phyloP scores from a whole-genome alignment of 2,329 filamentous ascomycete species.

The Mycocentrospora acerina region DNA sequence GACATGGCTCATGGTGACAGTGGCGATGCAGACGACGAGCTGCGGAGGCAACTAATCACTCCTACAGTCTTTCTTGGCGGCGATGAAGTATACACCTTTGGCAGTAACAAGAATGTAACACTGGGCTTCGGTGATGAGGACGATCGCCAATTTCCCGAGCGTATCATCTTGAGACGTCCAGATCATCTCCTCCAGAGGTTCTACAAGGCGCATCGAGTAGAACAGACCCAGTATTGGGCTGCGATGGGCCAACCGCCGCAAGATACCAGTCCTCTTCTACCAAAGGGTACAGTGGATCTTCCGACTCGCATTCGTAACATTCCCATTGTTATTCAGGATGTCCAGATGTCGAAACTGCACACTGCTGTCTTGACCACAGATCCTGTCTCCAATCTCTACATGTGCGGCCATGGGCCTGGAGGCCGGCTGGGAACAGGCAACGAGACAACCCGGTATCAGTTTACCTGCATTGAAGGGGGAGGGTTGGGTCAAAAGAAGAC shows the following conservation, averaged over 20 bases:
- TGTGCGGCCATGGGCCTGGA: constrained; percentile 88
- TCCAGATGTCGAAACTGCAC: constrained; percentile 87
- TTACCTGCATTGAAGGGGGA: constrained; percentile 77
- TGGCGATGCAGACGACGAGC: constrained; percentile 46
- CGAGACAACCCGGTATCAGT: constrained; percentile 85
- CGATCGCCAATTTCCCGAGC: constrained; percentile 90
- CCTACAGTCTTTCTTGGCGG: constrained; percentile 54
- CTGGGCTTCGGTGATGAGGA: constrained; percentile 94
- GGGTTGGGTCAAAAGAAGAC: constrained; percentile 73
- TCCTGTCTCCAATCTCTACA: constrained; percentile 84
- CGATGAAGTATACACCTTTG: constrained; percentile 90
- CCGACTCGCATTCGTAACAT: constrained; percentile 72
- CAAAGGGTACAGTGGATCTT: constrained; percentile 55
- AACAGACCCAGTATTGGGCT: constrained; percentile 43
- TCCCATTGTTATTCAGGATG: constrained; percentile 75
- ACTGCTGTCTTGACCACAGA: constrained; percentile 87
- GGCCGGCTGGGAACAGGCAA: constrained; percentile 87
- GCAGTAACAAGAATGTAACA: constrained; percentile 93
- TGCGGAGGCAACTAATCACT: constrained; percentile 26
- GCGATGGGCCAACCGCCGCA: constrained; percentile 35
- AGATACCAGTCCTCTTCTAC: constrained; percentile 26
- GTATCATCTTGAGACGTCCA: constrained; percentile 73
- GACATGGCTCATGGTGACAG: constrained; percentile 44
- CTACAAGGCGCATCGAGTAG: constrained; percentile 65
- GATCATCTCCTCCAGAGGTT: constrained; percentile 74